These are phyloP conservation scores for Byssothecium circinans DNA, from an alignment of 2,329 filamentous ascomycete species.

Conservation along the genomic window DNA sequence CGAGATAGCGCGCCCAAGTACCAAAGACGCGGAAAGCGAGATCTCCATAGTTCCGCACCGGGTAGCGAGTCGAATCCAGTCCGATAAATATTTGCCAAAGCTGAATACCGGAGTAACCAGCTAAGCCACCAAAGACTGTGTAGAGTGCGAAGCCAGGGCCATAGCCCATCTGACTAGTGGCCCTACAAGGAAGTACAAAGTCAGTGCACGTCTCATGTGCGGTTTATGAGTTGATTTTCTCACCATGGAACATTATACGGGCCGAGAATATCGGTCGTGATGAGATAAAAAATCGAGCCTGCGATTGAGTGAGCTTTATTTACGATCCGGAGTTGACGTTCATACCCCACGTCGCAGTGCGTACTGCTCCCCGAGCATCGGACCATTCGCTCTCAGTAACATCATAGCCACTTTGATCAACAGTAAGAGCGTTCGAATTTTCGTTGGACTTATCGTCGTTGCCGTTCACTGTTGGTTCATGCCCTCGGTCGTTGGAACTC, in stretches of 20 bases:
- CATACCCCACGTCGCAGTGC: constrained; percentile 38
- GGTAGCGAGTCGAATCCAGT: constrained; percentile 47
- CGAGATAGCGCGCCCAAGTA: constrained; percentile 37
- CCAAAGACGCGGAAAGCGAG: constrained; percentile 47
- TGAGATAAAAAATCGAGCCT: constrained; percentile 47
- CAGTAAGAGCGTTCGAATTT: constrained; percentile 1
- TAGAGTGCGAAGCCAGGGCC: constrained; percentile 44
- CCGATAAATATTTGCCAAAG: constrained; percentile 47
- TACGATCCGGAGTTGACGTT: too few species aligned
- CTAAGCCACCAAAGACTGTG: constrained; percentile 41
- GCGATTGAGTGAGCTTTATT: neutral
- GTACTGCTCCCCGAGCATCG: constrained; percentile 36
- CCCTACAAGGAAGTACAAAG: too few species aligned
- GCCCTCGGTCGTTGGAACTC: constrained; percentile 4
- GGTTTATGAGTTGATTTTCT: too few species aligned
- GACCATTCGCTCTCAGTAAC: constrained; percentile 39
- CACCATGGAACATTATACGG: constrained; percentile 41
- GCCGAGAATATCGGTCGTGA: constrained; percentile 49
- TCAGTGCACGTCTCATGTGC: too few species aligned
- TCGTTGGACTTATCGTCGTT: constrained; percentile 5
- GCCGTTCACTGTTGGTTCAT: neutral
- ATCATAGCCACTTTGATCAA: constrained; percentile 3
- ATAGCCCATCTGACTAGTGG: constrained; percentile 33
- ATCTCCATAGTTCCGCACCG: constrained; percentile 46
- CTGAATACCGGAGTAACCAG: constrained; percentile 42